Percentiles rank a stretch among this genome's conserved stretches.
Conservation (phyloP, 441 rosid species). For the Pelargonium exstipulatum region DNA sequence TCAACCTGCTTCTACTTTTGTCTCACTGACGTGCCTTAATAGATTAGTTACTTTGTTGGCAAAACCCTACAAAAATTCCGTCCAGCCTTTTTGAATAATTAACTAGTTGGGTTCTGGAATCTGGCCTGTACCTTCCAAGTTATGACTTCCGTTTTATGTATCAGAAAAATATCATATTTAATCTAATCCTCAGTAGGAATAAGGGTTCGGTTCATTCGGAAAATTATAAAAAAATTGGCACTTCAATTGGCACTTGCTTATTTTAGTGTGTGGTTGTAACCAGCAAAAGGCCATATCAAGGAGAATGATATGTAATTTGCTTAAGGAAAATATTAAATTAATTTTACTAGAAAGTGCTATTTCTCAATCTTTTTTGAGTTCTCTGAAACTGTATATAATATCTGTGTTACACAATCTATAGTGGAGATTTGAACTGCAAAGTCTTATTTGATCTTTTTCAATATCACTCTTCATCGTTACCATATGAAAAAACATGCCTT, state of each 20-base stretch:
- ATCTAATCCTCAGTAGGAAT: neutral
- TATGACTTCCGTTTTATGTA: neutral
- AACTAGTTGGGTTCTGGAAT: neutral
- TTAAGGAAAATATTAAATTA: neutral
- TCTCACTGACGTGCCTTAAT: neutral
- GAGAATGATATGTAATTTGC: neutral
- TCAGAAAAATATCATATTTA: neutral
- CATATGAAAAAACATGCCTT: conserved; percentile 17
- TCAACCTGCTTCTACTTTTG: neutral
- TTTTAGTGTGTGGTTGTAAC: conserved; percentile 11
- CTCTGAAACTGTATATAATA: neutral
- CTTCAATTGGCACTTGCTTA: neutral
- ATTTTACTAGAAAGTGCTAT: neutral
- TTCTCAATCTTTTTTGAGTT: neutral
- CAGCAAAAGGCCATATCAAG: neutral
- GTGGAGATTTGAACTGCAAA: neutral
- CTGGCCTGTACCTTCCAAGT: neutral
- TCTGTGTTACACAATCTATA: neutral
- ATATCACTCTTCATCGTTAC: neutral
- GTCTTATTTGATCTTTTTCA: neutral
- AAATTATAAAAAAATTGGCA: neutral
- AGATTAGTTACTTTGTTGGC: neutral
- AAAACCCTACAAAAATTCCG: neutral
- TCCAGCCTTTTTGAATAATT: neutral
- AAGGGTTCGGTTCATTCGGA: neutral